phyloP scores from a whole-genome alignment of 1,284 basidiomycete species.

The Athelia sp. region DNA sequence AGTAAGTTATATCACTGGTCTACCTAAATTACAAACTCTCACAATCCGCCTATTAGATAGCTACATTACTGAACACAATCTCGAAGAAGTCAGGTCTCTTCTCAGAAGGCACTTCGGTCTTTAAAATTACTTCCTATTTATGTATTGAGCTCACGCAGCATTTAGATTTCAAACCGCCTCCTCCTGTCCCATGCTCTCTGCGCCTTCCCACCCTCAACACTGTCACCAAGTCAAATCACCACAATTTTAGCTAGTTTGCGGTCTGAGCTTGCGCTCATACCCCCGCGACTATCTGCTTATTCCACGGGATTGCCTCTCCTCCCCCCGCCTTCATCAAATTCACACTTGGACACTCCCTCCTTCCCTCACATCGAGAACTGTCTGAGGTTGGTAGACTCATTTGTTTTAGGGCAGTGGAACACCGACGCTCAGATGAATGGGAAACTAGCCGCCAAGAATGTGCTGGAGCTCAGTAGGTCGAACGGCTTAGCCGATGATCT shows the following conservation, averaged over 20 bases:
- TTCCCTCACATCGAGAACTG: constrained; percentile 49
- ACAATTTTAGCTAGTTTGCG: constrained; percentile 33
- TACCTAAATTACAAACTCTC: background rate
- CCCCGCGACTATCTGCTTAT: constrained; percentile 34
- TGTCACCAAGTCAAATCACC: constrained; percentile 28
- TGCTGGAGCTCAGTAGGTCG: constrained; percentile 28
- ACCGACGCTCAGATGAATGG: constrained; percentile 17
- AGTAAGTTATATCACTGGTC: constrained; percentile 25
- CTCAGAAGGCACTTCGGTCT: constrained; percentile 31
- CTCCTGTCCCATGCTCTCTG: constrained; percentile 43
- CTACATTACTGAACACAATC: constrained; percentile 41
- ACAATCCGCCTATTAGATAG: constrained; percentile 27
- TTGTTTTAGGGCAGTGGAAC: constrained; percentile 53
- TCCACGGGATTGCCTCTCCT: constrained; percentile 36
- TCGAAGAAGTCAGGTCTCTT: constrained; percentile 42
- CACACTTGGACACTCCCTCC: constrained; percentile 26
- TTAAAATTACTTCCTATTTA: no score
- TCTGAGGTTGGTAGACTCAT: constrained; percentile 56
- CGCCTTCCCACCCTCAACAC: constrained; percentile 30
- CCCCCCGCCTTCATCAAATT: constrained; percentile 16
- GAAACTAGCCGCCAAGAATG: constrained; percentile 10
- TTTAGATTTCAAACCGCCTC: constrained; percentile 50
- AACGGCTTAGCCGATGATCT: constrained; percentile 41
- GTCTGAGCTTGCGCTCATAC: constrained; percentile 32
- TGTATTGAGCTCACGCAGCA: no score